phyloP scores from a whole-genome alignment of 805 yeast genomes.

The Ogataea parapolymorpha region DNA sequence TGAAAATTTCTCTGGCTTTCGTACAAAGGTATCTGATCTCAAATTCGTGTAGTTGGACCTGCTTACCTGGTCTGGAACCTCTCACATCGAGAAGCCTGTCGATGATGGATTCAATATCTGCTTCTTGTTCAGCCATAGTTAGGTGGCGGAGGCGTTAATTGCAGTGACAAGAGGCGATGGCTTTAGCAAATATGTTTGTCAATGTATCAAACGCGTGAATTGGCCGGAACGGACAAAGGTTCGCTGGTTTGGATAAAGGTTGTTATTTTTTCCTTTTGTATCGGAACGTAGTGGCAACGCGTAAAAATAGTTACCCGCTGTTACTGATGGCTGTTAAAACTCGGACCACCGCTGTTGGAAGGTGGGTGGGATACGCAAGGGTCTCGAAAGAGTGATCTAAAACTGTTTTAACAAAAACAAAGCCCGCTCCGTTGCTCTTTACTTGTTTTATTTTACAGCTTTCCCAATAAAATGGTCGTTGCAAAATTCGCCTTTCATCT shows the following conservation, averaged over 20 bases:
- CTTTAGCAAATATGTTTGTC: constrained; percentile 3
- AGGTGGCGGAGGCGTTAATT: constrained; percentile 1
- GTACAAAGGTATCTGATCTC: constrained; percentile 95
- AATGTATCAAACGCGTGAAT: constrained; percentile 2
- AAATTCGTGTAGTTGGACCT: constrained; percentile 87
- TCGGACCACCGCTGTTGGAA: constrained; percentile 4
- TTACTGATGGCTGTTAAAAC: constrained; percentile 10
- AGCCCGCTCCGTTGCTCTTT: constrained; percentile 15
- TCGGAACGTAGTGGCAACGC: constrained; percentile 9
- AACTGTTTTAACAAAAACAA: constrained; percentile 11
- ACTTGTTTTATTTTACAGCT: constrained; percentile 18
- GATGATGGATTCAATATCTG: constrained; percentile 94
- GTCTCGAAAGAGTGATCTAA: constrained; percentile 6
- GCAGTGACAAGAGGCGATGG: constrained; percentile 9
- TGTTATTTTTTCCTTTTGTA: constrained; percentile 5
- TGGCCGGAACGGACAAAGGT: not conserved
- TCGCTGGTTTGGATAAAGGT: not conserved
- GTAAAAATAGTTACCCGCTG: constrained; percentile 12
- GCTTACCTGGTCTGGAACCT: constrained; percentile 98
- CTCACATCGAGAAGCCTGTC: constrained; percentile 96
- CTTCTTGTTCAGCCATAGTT: constrained; percentile 48
- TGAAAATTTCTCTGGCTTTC: constrained; percentile 96
- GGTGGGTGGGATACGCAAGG: constrained; percentile 1
- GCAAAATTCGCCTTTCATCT: constrained; percentile 14
- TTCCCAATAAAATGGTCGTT: constrained; percentile 14